Evolutionary conservation across 306 rosid genomes (phyloP).

Genomic region (Rosa chinensis): DNA sequence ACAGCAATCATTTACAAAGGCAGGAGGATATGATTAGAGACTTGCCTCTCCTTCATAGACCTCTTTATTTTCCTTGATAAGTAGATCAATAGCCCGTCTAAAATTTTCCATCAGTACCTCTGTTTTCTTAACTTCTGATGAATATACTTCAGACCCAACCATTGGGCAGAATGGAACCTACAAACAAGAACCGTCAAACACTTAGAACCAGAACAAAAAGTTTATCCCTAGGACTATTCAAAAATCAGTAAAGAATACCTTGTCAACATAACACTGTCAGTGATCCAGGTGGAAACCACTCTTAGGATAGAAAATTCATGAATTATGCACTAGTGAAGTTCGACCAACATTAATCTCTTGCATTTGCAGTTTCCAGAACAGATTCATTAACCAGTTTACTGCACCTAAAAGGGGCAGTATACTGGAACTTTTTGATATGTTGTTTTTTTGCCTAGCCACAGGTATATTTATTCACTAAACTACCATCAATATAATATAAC

Average conservation of each 20-base stretch:
- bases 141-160: constrained; percentile 98
- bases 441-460: background rate
- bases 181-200: background rate
- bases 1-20: constrained; percentile 9
- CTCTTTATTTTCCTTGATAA: constrained; percentile 95
- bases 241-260: background rate
- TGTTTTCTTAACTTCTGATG: constrained; percentile 95
- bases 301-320: background rate
- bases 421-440: background rate
- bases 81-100: constrained; percentile 84
- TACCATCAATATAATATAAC: background rate
- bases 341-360: background rate
- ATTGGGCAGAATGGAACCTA: constrained; percentile 97
- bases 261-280: background rate
- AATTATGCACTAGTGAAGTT: background rate
- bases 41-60: constrained; percentile 98
- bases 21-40: constrained; percentile 9
- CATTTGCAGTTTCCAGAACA: background rate
- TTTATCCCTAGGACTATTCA: background rate
- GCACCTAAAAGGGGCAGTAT: background rate
- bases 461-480: background rate
- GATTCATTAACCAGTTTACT: background rate
- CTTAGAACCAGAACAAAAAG: background rate
- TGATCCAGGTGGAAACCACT: constrained; percentile 12
- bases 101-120: constrained; percentile 95